Evolutionary conservation across 257 asterid genomes (phyloP), one percentile per base, ranked within the genome.

Genomic region (Nicotiana otophora): DNA sequence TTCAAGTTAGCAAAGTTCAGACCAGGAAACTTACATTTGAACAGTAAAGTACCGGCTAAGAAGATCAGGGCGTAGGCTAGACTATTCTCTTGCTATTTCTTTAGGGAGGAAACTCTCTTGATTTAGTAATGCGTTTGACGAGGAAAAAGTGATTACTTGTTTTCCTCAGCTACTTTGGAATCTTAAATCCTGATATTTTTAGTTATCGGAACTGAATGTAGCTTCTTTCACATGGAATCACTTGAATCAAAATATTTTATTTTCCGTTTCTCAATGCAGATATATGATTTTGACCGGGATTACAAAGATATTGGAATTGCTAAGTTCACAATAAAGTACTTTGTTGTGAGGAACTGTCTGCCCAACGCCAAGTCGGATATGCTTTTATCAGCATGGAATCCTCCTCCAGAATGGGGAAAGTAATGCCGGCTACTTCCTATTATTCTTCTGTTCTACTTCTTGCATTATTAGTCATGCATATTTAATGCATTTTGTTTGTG

Each of bases 401-500:
- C 99, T 90, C 99, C 99, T 88, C 31, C 95, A 83, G 99, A 96
- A 86, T 94, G 98, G 99, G 99, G 98, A 88, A 96, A 95, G 99
- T 96, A 94, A 75, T 69, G 97, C 77, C 62, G 69, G 64, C 74
- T 66, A 8, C 15, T 72, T 30, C 54, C 51, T 2, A 46, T 74
- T 14, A 46, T 7, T n/a, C 80, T 57, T 60, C 55, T 34, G 60
- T 78, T 86, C 31, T 72, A 58, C 48, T 66, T 55, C n/a, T 16
- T 53, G 39, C 33, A 46, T 81, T 72, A 46, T 77, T 61, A 26
- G 58, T 46, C 14, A 65, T 81, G 26, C 10, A 28, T 30, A 28
- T 36, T 14, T 10, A 26, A 69, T 17, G 10, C 30, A 66, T 64
- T 34, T 81, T 42, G 75, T 61, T 81, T 81, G 80, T 51, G 26